Base-by-base conservation (phyloP, 495 filamentous ascomycete species). In the Halenospora varia region DNA sequence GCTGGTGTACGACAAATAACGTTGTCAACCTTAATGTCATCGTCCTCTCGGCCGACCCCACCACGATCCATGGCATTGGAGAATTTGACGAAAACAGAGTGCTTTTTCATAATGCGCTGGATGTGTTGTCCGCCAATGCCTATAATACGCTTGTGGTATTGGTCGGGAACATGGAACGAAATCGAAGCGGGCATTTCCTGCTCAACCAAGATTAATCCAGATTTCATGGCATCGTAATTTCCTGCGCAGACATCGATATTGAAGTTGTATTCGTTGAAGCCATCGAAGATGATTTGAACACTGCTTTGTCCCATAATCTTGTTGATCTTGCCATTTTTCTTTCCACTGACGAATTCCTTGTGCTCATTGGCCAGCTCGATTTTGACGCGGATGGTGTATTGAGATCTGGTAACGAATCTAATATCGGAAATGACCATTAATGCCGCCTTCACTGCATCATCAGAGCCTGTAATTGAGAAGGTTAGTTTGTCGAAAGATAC, bases 271-370 rank as follows among this genome's bases (percentile, higher is more conserved):
- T 97, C 95, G 73, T 96, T 95, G 75, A 97, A 97, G 53, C 88
- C 90, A 67, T 99, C 95, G 63, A 99, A 99, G 61, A 97, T 92
- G 62, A 99, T 97, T 73, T 99, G 94, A 3, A 99, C 94, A 63
- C 93, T 77, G 85, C 90, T 94, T 70, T 96, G 92, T 13, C 92
- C 92, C 95, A 99, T 97, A 68, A 99, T 99, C 82, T 99, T 99
- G 80, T 99, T 99, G 71, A 99, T 97, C 77, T 99, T 99, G 74
- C 94, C 94, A 65, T 97, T 97, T 79, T 97, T 99, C 76, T 99
- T 99, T 47, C 94, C 94, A 60, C 91, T 95, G 45, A 98, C 94
- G 68, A 98, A 98, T 68, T 98, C 94, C 73, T 98, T 98, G 73
- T 98, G 94, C 75, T 98, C 94, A 67, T 97, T 97, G 56, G 94